Base-by-base conservation (phyloP, 176 grass and related monocot species). In the Aegilops speltoides region DNA sequence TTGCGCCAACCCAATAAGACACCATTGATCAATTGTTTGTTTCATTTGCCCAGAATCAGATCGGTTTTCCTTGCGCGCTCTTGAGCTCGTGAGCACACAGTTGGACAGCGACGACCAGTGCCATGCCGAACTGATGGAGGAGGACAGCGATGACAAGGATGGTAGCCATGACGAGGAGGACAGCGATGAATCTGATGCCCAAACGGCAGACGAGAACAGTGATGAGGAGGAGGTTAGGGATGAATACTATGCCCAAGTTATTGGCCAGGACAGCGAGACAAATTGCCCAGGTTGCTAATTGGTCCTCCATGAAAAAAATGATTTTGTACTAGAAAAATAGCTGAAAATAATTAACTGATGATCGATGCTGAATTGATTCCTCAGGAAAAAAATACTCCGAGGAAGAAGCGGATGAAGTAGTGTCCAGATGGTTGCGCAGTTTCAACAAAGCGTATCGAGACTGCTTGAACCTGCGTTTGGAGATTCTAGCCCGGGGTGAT, bases 401-500 rank as follows among this genome's bases (percentile, higher is more conserved):
- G 37, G 12, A 73, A 73, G 11, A 73, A 73, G 70, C 40, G 11
- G 10, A 8, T 45, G 6, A 73, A 73, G 40, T 73, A 43, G 22
- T 73, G 37, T n/a, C 12, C 34, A 72, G 5, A 73, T 73, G 22
- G 70, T 3, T 43, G 1, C 2, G 14, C 1, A 73, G n/a, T 45
- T 43, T 14, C 11, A 73, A 2, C 22, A 73, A 11, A 24, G 37
- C 41, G 22, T 45, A 1, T 25, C 3, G 24, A 25, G n/a, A 73
- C 37, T 73, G 37, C 37, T 24, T 25, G 37, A 25, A 43, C 4
- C 37, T 45, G 22, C 38, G 70, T 25, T 23, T 25, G 70, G 70
- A 43, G 5, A 73, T 73, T 45, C 70, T 73, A 43, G 70, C 38
- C 37, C 70, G 12, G 70, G 70, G 38, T 73, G 70, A 73, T 73